These are phyloP conservation scores for Fusarium proliferatum DNA, from an alignment of 2,329 filamentous ascomycete species.

Conservation along the genomic window DNA sequence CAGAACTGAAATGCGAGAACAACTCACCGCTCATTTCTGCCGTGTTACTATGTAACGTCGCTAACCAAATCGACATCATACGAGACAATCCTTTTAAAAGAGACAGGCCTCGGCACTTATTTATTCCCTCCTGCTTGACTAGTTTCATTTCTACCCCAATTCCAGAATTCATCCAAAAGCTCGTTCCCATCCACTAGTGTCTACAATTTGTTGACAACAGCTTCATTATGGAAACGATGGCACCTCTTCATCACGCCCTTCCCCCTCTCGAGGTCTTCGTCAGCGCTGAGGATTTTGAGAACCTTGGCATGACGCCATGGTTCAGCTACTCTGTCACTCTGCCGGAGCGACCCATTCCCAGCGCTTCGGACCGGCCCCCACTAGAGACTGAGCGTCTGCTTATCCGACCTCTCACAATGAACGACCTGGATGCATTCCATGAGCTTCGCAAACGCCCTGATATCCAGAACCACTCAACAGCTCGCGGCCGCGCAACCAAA, in stretches of 20 bases:
- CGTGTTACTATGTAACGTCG: constrained; percentile 24
- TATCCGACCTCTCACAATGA: constrained; percentile 21
- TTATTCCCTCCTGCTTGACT: not conserved
- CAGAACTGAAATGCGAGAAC: constrained; percentile 9
- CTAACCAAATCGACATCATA: constrained; percentile 18
- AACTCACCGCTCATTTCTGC: constrained; percentile 31
- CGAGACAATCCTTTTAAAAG: constrained; percentile 15
- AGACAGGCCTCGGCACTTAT: constrained; percentile 16
- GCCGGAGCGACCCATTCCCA: constrained; percentile 24
- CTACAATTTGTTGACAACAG: not conserved
- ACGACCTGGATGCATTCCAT: constrained; percentile 31
- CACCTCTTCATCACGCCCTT: constrained; percentile 15
- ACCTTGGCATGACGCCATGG: constrained; percentile 34
- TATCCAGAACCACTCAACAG: constrained; percentile 11
- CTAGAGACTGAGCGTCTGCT: constrained; percentile 30
- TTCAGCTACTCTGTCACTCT: constrained; percentile 36
- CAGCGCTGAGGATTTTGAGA: constrained; percentile 12
- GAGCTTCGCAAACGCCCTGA: constrained; percentile 19
- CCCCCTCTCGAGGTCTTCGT: constrained; percentile 13
- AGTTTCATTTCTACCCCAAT: not conserved
- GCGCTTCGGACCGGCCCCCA: constrained; percentile 18
- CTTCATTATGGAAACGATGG: constrained; percentile 31
- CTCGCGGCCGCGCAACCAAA: constrained; percentile 23
- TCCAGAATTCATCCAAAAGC: not conserved
- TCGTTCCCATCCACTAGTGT: not conserved